Percentiles rank a stretch among this genome's conserved stretches.
Evolutionary conservation across 495 filamentous ascomycete genomes (phyloP).

Genomic region (Tuber brumale): DNA sequence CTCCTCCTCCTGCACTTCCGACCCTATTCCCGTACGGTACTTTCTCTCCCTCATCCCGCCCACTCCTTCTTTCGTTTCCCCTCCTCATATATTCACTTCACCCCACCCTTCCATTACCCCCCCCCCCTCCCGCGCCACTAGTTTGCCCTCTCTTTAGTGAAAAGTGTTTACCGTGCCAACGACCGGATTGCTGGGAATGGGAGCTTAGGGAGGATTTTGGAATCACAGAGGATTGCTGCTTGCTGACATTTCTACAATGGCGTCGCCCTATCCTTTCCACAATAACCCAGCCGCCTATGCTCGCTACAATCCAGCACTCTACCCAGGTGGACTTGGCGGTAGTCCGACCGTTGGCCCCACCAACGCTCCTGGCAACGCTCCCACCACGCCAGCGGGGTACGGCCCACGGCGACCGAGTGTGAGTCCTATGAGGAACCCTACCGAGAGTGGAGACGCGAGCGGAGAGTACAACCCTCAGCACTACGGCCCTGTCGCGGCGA

Average conservation of each 20-base stretch:
- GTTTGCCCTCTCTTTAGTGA: neutral
- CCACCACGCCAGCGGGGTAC: constrained; percentile 26
- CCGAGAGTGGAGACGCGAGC: constrained; percentile 18
- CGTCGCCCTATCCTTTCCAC: constrained; percentile 38
- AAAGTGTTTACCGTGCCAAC: constrained; percentile 1
- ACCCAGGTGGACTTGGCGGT: constrained; percentile 32
- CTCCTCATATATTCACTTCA: neutral
- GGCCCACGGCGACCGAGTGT: constrained; percentile 32
- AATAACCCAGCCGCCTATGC: constrained; percentile 30
- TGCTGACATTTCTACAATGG: constrained; percentile 27
- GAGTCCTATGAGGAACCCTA: constrained; percentile 34
- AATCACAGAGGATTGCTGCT: neutral
- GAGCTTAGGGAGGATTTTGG: neutral
- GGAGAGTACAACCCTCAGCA: constrained; percentile 39
- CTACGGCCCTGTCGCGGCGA: constrained; percentile 33
- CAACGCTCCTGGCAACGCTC: constrained; percentile 22
- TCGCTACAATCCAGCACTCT: constrained; percentile 35
- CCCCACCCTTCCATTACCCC: neutral
- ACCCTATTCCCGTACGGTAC: neutral
- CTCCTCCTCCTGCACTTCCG: neutral
- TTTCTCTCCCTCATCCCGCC: neutral
- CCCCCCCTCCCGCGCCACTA: neutral
- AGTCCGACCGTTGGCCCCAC: constrained; percentile 18
- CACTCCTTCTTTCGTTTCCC: neutral
- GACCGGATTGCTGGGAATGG: neutral